Conservation (phyloP, 805 yeast species). For the Wickerhamiella bombiphila region DNA sequence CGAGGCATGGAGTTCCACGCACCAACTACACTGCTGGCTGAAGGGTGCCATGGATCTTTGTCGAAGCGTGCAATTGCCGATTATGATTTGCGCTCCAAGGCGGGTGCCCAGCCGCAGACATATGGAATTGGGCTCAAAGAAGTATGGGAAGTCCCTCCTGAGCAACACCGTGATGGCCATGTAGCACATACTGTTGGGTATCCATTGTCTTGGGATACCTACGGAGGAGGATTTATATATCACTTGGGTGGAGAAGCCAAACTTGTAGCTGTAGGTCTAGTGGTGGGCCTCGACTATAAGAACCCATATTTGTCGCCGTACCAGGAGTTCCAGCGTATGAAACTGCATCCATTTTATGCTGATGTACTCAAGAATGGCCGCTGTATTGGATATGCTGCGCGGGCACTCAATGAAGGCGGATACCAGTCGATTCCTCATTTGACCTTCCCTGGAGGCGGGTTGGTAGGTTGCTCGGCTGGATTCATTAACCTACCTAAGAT, state of each 20-base stretch:
- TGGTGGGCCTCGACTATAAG: slow-evolving; percentile 82
- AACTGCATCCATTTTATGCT: slow-evolving; percentile 74
- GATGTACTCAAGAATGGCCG: slow-evolving; percentile 72
- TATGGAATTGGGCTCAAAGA: slow-evolving; percentile 94
- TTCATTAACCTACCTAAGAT: slow-evolving; percentile 95
- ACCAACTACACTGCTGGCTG: slow-evolving; percentile 76
- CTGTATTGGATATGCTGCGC: slow-evolving; percentile 86
- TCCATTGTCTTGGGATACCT: slow-evolving; percentile 58
- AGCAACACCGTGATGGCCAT: slow-evolving; percentile 63
- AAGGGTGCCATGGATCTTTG: slow-evolving; percentile 96
- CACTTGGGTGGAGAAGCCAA: slow-evolving; percentile 85
- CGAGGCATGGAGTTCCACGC: slow-evolving; percentile 97
- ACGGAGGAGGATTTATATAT: slow-evolving; percentile 96
- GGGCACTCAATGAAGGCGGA: slow-evolving; percentile 97
- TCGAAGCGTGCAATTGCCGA: slow-evolving; percentile 61
- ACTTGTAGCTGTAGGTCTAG: slow-evolving; percentile 83
- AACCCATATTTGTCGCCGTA: slow-evolving; percentile 95
- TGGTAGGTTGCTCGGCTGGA: slow-evolving; percentile 94
- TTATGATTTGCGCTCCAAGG: slow-evolving; percentile 49
- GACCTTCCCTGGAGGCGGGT: slow-evolving; percentile 88
- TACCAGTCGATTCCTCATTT: slow-evolving; percentile 81
- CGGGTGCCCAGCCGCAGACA: slow-evolving; percentile 50
- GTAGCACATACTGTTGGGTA: slow-evolving; percentile 83
- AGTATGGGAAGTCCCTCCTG: slow-evolving; percentile 87
- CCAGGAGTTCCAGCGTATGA: slow-evolving; percentile 89